Conservation (phyloP, 2,329 filamentous ascomycete genomes). For the Penicillium sp. region DNA sequence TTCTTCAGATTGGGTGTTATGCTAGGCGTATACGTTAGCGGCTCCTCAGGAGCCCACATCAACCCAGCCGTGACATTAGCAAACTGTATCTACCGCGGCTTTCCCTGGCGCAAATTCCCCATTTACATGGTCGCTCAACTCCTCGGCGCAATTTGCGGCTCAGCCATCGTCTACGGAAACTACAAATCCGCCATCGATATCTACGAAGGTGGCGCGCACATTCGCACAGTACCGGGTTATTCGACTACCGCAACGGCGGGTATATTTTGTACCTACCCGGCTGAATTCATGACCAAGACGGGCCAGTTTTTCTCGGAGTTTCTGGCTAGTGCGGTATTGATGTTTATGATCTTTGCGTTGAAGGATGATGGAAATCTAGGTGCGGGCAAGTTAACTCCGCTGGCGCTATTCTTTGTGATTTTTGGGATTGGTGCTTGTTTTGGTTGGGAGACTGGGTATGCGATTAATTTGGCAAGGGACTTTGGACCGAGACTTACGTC, state of each 20-base stretch:
- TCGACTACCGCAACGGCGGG: conserved; percentile 67
- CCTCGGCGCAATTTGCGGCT: conserved; percentile 69
- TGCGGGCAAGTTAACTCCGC: conserved; percentile 63
- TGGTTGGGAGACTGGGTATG: conserved; percentile 78
- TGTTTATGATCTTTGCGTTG: conserved; percentile 74
- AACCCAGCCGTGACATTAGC: conserved; percentile 74
- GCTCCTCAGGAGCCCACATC: conserved; percentile 69
- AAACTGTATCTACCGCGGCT: conserved; percentile 70
- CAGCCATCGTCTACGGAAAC: conserved; percentile 67
- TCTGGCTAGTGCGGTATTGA: conserved; percentile 69
- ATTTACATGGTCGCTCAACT: conserved; percentile 71
- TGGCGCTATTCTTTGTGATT: conserved; percentile 73
- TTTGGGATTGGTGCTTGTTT: conserved; percentile 76
- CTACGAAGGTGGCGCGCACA: conserved; percentile 63
- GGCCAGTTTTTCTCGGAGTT: conserved; percentile 76
- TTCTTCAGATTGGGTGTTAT: conserved; percentile 65
- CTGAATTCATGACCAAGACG: conserved; percentile 65
- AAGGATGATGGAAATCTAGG: conserved; percentile 58
- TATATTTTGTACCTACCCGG: conserved; percentile 76
- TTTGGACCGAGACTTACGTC: conserved; percentile 72
- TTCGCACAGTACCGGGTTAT: conserved; percentile 66
- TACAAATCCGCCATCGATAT: conserved; percentile 69
- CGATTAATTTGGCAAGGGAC: conserved; percentile 75
- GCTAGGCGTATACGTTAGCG: conserved; percentile 68
- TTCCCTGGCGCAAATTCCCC: conserved; percentile 73